Conservation (phyloP, 2,329 filamentous ascomycete species). For the Hymenoscyphus repandus region DNA sequence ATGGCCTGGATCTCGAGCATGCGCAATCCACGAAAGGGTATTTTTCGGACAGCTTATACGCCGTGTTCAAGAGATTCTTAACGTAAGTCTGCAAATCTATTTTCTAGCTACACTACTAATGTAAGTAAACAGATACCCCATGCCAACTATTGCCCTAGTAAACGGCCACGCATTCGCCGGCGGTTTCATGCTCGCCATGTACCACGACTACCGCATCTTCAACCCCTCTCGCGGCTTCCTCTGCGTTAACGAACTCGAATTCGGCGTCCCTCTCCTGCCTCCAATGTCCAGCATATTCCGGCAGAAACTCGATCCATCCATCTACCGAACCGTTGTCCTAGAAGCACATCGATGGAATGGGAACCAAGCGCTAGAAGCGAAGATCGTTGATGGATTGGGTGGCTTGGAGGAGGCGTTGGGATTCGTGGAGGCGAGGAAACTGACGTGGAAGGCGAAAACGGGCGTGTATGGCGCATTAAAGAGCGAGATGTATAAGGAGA, state of each 20-base stretch:
- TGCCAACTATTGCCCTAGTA: constrained; percentile 75
- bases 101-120: background rate
- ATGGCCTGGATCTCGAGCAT: constrained; percentile 72
- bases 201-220: constrained; percentile 79
- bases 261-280: constrained; percentile 69
- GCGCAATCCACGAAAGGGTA: constrained; percentile 57
- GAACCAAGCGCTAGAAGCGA: constrained; percentile 55
- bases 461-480: constrained; percentile 69
- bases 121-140: constrained; percentile 51
- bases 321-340: constrained; percentile 63
- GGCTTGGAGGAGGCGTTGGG: constrained; percentile 57
- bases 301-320: constrained; percentile 52
- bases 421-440: constrained; percentile 53
- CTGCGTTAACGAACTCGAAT: constrained; percentile 77
- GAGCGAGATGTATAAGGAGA: constrained; percentile 68
- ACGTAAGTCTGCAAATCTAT: constrained; percentile 40
- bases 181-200: constrained; percentile 75
- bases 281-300: constrained; percentile 73
- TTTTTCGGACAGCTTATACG: constrained; percentile 55
- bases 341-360: constrained; percentile 66
- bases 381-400: constrained; percentile 64
- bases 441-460: constrained; percentile 57
- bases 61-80: constrained; percentile 58
- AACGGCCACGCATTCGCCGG: constrained; percentile 80
- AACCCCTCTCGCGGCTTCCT: constrained; percentile 65